These are phyloP conservation scores for Pezicula radicicola DNA, from an alignment of 2,329 filamentous ascomycete species.

Conservation along the genomic window DNA sequence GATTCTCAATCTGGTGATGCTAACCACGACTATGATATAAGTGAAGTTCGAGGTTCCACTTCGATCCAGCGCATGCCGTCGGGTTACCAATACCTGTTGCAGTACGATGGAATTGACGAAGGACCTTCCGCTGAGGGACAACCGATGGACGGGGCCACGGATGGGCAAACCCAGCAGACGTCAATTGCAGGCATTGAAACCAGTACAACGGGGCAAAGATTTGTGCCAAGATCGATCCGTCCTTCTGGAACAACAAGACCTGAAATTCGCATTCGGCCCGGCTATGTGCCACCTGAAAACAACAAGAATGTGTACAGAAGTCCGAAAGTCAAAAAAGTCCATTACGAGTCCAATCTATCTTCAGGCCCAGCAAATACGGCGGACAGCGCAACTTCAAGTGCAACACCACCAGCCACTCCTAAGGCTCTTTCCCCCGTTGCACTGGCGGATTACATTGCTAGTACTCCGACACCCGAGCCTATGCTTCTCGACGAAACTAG, in stretches of 20 bases:
- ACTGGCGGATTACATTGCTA: no score
- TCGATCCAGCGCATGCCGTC: no score
- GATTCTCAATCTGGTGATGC: no score
- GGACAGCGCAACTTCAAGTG: no score
- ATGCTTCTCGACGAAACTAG: no score
- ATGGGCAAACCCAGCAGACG: not conserved
- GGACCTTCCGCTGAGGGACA: not conserved
- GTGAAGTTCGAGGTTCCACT: no score
- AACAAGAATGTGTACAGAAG: conserved; percentile 90
- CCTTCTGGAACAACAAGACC: conserved; percentile 82
- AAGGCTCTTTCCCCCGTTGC: no score
- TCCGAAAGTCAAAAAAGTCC: not conserved
- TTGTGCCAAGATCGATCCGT: conserved; percentile 80
- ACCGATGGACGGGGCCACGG: no score
- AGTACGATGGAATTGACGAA: not conserved
- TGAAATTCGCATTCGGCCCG: conserved; percentile 85
- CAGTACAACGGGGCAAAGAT: conserved; percentile 68
- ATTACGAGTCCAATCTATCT: not conserved
- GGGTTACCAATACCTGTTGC: no score
- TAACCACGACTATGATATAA: no score
- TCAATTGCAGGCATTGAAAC: conserved; percentile 67
- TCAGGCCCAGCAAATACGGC: not conserved
- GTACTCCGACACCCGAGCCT: no score
- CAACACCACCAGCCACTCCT: no score
- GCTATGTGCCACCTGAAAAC: conserved; percentile 88